Conservation (phyloP, 805 yeast genomes). For the Tetrapisispora pingtungensis region DNA sequence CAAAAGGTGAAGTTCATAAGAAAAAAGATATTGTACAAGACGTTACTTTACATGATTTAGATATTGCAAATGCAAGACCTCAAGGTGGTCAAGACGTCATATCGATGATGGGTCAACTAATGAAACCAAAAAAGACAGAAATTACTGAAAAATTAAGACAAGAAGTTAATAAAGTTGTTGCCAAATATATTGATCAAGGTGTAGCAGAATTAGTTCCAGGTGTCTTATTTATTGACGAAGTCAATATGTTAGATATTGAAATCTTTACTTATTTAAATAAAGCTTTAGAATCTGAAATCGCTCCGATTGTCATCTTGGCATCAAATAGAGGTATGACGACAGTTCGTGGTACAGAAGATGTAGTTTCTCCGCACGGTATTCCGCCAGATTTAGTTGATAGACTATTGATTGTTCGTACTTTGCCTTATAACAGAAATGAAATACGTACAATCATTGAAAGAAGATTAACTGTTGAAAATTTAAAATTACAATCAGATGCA, state of each 20-base stretch:
- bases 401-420: conserved; percentile 80
- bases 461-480: conserved; percentile 68
- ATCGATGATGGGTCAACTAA: conserved; percentile 92
- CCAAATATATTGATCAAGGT: conserved; percentile 95
- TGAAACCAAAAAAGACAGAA: conserved; percentile 94
- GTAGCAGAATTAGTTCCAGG: conserved; percentile 97
- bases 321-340: conserved; percentile 91
- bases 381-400: conserved; percentile 94
- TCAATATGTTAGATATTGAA: conserved; percentile 95
- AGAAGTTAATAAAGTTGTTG: conserved; percentile 92
- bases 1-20: conserved; percentile 97
- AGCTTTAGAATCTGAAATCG: conserved; percentile 83
- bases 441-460: conserved; percentile 72
- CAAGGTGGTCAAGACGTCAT: conserved; percentile 94
- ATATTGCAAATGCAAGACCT: conserved; percentile 92
- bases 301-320: conserved; percentile 92
- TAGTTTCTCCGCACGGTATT: conserved; percentile 87
- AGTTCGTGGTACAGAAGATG: conserved; percentile 82
- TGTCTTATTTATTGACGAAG: conserved; percentile 95
- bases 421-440: conserved; percentile 79
- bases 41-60: conserved; percentile 91
- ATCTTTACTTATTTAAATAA: conserved; percentile 91
- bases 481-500: conserved; percentile 58
- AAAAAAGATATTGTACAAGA: conserved; percentile 97
- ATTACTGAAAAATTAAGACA: conserved; percentile 89